phyloP scores from a whole-genome alignment of 805 yeast species.

The Metschnikowia henanensis region DNA sequence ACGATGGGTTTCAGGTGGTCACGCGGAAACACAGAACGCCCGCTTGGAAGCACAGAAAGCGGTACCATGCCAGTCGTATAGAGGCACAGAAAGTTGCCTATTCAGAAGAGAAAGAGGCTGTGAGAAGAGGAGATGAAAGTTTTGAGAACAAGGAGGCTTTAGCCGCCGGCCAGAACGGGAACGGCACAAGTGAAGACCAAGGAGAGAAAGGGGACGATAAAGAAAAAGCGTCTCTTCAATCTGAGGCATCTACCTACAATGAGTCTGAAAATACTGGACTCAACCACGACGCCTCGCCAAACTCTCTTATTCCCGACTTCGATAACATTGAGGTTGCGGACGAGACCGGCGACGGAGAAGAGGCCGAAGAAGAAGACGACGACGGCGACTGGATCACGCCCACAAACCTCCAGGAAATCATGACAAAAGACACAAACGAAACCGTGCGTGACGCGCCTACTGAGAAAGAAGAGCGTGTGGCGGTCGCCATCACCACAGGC shows the following conservation, averaged over 20 bases:
- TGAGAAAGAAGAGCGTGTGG: slow-evolving; percentile 38
- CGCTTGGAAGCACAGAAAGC: slow-evolving; percentile 1
- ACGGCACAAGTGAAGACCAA: too few relatives aligned
- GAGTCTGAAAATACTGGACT: too few relatives aligned
- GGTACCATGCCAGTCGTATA: background rate
- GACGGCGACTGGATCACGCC: slow-evolving; percentile 92
- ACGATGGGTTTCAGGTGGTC: slow-evolving; percentile 27
- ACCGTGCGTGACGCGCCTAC: slow-evolving; percentile 39
- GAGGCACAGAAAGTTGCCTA: background rate
- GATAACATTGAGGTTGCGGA: background rate
- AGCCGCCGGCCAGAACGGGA: too few relatives aligned
- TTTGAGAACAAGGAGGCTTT: too few relatives aligned
- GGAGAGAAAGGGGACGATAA: too few relatives aligned
- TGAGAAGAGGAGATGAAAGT: too few relatives aligned
- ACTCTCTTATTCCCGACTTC: too few relatives aligned
- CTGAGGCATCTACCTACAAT: too few relatives aligned
- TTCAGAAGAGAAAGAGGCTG: background rate
- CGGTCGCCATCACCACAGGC: slow-evolving; percentile 88
- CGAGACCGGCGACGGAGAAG: background rate
- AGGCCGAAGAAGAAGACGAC: slow-evolving; percentile 74
- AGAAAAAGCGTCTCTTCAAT: too few relatives aligned
- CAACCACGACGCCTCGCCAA: too few relatives aligned
- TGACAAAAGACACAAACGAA: slow-evolving; percentile 67
- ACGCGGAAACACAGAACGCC: slow-evolving; percentile 12
- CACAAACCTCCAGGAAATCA: slow-evolving; percentile 71